Percentiles rank a stretch among this genome's conserved stretches.
Conservation (phyloP, 805 yeast species). For the Yarrowia deformans region DNA sequence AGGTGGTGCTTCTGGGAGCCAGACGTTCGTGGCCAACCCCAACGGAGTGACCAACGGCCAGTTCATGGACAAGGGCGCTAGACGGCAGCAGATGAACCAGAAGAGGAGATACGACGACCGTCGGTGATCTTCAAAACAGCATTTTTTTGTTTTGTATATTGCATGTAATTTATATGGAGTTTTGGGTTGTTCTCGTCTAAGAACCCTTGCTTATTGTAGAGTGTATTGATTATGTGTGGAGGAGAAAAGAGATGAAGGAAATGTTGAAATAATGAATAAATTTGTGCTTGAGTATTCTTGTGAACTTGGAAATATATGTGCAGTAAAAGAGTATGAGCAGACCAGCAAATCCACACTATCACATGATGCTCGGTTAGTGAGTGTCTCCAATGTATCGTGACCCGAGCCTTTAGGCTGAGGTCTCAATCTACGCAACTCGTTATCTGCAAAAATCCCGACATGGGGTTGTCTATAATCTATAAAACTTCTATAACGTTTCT, state of each 20-base stretch:
- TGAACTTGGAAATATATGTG: too few relatives aligned
- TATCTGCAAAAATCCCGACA: background rate
- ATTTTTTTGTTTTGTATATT: slow-evolving; percentile 17
- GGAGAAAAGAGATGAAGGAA: background rate
- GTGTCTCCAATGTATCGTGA: too few relatives aligned
- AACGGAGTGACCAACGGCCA: slow-evolving; percentile 37
- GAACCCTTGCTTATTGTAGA: slow-evolving; percentile 18
- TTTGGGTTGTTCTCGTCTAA: slow-evolving; percentile 11
- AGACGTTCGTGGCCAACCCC: slow-evolving; percentile 34
- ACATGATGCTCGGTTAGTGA: too few relatives aligned
- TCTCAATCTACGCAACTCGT: background rate
- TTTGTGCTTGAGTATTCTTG: background rate
- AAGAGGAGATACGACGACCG: slow-evolving; percentile 26
- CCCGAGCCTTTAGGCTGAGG: too few relatives aligned
- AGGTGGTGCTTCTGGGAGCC: slow-evolving; percentile 21
- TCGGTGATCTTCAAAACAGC: slow-evolving; percentile 2
- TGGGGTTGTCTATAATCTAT: slow-evolving; percentile 31
- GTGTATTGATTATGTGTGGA: slow-evolving; percentile 13
- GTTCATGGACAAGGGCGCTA: slow-evolving; percentile 38
- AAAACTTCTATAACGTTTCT: slow-evolving; percentile 5
- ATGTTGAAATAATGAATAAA: slow-evolving; percentile 1
- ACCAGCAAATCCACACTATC: too few relatives aligned
- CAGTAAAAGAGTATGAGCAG: too few relatives aligned
- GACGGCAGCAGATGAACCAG: slow-evolving; percentile 34
- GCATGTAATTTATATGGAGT: slow-evolving; percentile 38